Base-by-base conservation (phyloP, 371 early-diverging fungal genomes). In the Choanephora cucurbitarum region DNA sequence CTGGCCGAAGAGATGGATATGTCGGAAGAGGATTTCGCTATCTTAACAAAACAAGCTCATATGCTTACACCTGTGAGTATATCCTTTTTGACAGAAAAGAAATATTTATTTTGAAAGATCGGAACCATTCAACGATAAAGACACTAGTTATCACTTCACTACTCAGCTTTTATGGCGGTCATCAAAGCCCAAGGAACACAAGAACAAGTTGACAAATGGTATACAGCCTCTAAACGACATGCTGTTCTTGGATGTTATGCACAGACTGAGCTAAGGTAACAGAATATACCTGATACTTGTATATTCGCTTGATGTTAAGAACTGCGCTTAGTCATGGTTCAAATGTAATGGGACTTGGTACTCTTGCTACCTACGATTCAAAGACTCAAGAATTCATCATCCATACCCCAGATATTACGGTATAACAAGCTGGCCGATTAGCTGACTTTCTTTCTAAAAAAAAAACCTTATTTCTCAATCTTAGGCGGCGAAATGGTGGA, bases 401-500 rank as follows among this genome's bases (percentile, higher is more conserved):
- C 49, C 88, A 94, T 71, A 86, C 83, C 37, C 92, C 92, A 28
- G 82, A 75, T 44, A 58, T 91, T 13, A 84, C 90, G n/a, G 77
- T 73, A 77, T 41, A n/a, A n/a, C n/a, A n/a, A n/a, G n/a, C n/a
- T n/a, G 52, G 47, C 44, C 13, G 39, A 11, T 39, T 1, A 3
- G 17, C 19, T 17, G 3, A 28, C 18, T 9, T n/a, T 15, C 1
- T 23, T 41, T 47, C 18, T 24, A 41, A n/a, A 23, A 47, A 13
- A 14, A 52, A 19, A 2, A 21, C 3, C 44, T 33, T 21, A 42
- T 52, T 48, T 2, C 22, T 3, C 19, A 21, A 15, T 43, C 1
- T 3, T 51, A 75, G 75, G 81, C 92, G 13, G 79, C 90, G 44
- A 92, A 92, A 60, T 94, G 93, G 93, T 94, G 95, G 95, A 87